Evolutionary conservation across 352 stramenopile genomes (phyloP).

Genomic region (Blastocystis sp.): DNA sequence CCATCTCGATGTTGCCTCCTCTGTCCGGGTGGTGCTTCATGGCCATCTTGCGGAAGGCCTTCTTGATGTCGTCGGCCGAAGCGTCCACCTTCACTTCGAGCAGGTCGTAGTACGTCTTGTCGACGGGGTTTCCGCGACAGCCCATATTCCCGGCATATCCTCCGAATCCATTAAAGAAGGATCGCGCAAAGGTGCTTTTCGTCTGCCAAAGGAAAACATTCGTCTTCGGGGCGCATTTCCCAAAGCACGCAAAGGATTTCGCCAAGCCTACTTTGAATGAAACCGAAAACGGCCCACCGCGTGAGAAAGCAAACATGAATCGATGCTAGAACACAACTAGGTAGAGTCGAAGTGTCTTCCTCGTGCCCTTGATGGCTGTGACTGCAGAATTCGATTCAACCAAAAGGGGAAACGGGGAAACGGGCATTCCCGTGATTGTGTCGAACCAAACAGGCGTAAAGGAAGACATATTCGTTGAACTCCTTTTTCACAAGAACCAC

Average conservation of each 20-base stretch:
- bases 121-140: slow-evolving; percentile 69
- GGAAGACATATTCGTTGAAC: slow-evolving; percentile 47
- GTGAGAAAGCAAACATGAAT: slow-evolving; percentile 57
- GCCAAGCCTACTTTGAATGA: not conserved
- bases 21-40: slow-evolving; percentile 74
- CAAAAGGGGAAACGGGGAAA: slow-evolving; percentile 51
- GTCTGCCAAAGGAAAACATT: slow-evolving; percentile 5
- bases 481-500: slow-evolving; percentile 31
- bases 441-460: slow-evolving; percentile 16
- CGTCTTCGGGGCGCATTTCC: not conserved
- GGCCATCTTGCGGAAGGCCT: slow-evolving; percentile 73
- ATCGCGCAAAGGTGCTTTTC: slow-evolving; percentile 32
- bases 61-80: slow-evolving; percentile 74
- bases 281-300: not conserved
- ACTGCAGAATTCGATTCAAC: not conserved
- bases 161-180: slow-evolving; percentile 40
- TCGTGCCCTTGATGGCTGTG: slow-evolving; percentile 17
- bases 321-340: not conserved
- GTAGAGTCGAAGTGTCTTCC: not conserved
- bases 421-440: not conserved
- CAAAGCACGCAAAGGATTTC: slow-evolving; percentile 2
- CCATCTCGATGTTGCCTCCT: slow-evolving; percentile 68
- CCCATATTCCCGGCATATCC: slow-evolving; percentile 59
- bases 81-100: slow-evolving; percentile 73
- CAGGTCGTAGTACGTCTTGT: slow-evolving; percentile 74